phyloP scores from a whole-genome alignment of 805 yeast genomes.

The Metschnikowia chrysomelidarum region DNA sequence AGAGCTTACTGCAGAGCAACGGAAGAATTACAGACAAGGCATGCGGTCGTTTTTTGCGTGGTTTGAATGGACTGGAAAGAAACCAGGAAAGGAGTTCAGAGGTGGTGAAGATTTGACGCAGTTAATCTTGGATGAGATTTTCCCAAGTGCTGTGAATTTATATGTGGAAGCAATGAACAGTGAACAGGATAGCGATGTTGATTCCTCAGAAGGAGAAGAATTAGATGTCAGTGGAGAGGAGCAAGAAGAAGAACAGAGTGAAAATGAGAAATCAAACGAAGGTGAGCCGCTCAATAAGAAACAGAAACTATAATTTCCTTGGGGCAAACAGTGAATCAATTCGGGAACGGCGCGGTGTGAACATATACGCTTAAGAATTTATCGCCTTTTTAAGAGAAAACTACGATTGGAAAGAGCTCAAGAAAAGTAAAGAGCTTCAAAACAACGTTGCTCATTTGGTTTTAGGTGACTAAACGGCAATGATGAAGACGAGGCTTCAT shows the following conservation, averaged over 20 bases:
- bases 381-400: too few relatives aligned
- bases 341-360: too few relatives aligned
- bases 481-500: too few relatives aligned
- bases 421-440: too few relatives aligned
- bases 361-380: too few relatives aligned
- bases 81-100: constrained; percentile 74
- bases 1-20: constrained; percentile 48
- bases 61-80: constrained; percentile 80
- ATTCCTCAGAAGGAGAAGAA: constrained; percentile 49
- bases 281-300: constrained; percentile 5
- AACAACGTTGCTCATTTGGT: too few relatives aligned
- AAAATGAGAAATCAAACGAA: constrained; percentile 2
- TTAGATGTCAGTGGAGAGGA: constrained; percentile 56
- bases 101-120: constrained; percentile 77
- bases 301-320: constrained; percentile 2
- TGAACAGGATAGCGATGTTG: constrained; percentile 53
- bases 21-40: constrained; percentile 62
- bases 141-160: constrained; percentile 80
- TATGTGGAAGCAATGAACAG: constrained; percentile 71
- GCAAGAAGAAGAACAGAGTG: constrained; percentile 20
- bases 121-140: constrained; percentile 72
- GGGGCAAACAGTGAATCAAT: too few relatives aligned
- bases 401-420: too few relatives aligned
- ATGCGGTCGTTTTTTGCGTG: constrained; percentile 86
- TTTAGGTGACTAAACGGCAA: too few relatives aligned